A percentile compares a stretch with the other conserved stretches of the same genome.
Evolutionary conservation across 768 basidiomycete genomes (phyloP).

Genomic region (Thelephora aurantiotincta): DNA sequence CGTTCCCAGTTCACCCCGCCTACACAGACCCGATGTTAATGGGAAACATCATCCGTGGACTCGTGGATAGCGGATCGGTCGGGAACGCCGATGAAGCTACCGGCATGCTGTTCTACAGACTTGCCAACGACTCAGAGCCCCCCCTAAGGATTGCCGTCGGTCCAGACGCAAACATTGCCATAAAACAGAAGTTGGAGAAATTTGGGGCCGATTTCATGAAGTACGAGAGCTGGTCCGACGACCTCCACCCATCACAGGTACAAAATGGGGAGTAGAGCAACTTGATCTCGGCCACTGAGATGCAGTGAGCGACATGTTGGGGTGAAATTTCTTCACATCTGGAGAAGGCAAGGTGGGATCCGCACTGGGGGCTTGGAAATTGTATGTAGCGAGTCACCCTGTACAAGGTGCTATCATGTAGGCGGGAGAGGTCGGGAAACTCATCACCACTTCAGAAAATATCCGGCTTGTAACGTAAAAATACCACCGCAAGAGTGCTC

Average conservation of each 20-base stretch:
- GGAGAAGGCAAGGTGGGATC: conserved; percentile 7
- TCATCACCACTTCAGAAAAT: too few relatives aligned
- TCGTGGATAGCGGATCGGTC: neutral
- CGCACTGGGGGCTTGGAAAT: conserved; percentile 6
- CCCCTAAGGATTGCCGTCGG: conserved; percentile 11
- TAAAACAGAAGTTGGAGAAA: neutral
- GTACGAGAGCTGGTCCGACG: neutral
- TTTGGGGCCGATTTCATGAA: neutral
- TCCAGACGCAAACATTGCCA: neutral
- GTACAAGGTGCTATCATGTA: too few relatives aligned
- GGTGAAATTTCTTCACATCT: conserved; percentile 6
- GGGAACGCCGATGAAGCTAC: conserved; percentile 10
- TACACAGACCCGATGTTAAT: conserved; percentile 5
- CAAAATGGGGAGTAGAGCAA: too few relatives aligned
- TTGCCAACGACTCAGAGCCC: conserved; percentile 6
- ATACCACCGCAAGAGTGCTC: too few relatives aligned
- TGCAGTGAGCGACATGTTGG: neutral
- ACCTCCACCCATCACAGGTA: too few relatives aligned
- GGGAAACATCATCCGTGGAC: neutral
- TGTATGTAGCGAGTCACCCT: neutral
- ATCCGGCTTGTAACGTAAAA: too few relatives aligned
- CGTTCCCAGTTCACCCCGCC: conserved; percentile 4
- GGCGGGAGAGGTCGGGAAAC: too few relatives aligned
- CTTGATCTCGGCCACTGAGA: neutral
- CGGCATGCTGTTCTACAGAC: conserved; percentile 7